Percentiles rank a stretch among this genome's conserved stretches.
Conservation (phyloP, 2,329 filamentous ascomycete species). For the Venturia carpophila region DNA sequence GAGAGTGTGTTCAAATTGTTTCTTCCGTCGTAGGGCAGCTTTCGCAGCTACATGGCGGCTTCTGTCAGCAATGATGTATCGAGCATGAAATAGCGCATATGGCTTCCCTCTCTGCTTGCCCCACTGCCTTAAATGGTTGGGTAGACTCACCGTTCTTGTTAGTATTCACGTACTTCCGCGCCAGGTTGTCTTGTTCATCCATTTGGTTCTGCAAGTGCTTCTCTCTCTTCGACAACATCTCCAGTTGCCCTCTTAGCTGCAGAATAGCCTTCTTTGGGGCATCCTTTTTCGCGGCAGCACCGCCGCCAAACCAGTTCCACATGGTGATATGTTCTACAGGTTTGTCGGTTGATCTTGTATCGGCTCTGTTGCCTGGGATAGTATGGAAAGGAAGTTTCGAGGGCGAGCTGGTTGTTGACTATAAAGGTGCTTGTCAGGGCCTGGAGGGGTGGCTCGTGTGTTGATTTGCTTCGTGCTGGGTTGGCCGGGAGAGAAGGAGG, state of each 20-base stretch:
- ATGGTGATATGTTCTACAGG: conserved; percentile 7
- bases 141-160: conserved; percentile 77
- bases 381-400: no score
- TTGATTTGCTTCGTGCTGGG: not conserved
- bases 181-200: conserved; percentile 81
- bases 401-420: not conserved
- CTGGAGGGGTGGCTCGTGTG: conserved; percentile 11
- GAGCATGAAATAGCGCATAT: not conserved
- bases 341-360: not conserved
- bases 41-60: conserved; percentile 60
- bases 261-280: conserved; percentile 95
- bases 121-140: conserved; percentile 1
- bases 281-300: conserved; percentile 81
- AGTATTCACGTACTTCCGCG: conserved; percentile 75
- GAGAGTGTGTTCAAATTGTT: conserved; percentile 82
- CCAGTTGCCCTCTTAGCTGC: conserved; percentile 75
- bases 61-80: not conserved
- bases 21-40: conserved; percentile 85
- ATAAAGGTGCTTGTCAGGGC: not conserved
- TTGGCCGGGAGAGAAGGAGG: not conserved
- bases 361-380: not conserved
- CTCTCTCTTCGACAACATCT: conserved; percentile 97
- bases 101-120: not conserved
- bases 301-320: conserved; percentile 78
- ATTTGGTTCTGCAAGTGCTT: conserved; percentile 86